These are phyloP conservation scores for Nemania diffusa DNA, from an alignment of 2,329 filamentous ascomycete genomes.

Conservation along the genomic window DNA sequence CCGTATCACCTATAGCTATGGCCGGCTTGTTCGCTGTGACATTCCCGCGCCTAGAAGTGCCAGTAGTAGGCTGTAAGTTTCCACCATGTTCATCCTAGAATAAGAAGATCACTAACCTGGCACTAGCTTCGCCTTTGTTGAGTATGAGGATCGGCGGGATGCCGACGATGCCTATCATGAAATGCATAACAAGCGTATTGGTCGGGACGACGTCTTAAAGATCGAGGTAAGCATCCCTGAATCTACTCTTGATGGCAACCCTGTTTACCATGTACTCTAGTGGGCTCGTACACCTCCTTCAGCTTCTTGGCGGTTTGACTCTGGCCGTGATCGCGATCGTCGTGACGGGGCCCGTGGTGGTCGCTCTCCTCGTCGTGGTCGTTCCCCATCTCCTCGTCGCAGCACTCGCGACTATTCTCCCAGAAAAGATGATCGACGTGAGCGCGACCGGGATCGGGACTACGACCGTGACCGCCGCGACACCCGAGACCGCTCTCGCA, in stretches of 20 bases:
- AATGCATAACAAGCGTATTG: conserved; percentile 99
- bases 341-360: conserved; percentile 62
- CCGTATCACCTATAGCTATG: conserved; percentile 75
- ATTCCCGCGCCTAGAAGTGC: conserved; percentile 96
- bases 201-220: conserved; percentile 93
- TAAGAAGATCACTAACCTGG: conserved; percentile 34
- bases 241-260: not conserved
- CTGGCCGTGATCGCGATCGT: conserved; percentile 80
- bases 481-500: conserved; percentile 74
- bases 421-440: conserved; percentile 86
- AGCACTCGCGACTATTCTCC: conserved; percentile 84
- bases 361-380: conserved; percentile 73
- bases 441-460: conserved; percentile 74
- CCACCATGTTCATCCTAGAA: not conserved
- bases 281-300: conserved; percentile 98
- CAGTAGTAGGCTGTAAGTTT: conserved; percentile 90
- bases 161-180: conserved; percentile 99
- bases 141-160: conserved; percentile 98
- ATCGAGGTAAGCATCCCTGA: conserved; percentile 79
- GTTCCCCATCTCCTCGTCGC: conserved; percentile 82
- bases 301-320: conserved; percentile 98
- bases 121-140: conserved; percentile 90
- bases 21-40: conserved; percentile 96
- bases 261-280: conserved; percentile 59
- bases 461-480: conserved; percentile 64